Conservation (phyloP, 2,329 filamentous ascomycete species). For the Diaporthe destruens region DNA sequence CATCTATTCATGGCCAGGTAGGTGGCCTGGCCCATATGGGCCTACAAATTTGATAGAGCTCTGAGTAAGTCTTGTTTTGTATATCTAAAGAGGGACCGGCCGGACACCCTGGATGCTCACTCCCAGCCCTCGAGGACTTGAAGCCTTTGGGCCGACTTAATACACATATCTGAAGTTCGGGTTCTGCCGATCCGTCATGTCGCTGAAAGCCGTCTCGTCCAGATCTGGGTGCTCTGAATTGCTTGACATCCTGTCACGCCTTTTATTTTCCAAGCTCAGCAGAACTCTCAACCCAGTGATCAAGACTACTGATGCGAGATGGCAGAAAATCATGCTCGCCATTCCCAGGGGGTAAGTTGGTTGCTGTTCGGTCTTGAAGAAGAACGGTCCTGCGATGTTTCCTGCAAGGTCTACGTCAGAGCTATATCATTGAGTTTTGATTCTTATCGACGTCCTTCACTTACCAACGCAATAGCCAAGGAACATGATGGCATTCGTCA, state of each 20-base stretch:
- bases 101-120: background rate
- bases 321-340: constrained; percentile 71
- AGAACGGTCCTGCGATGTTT: constrained; percentile 72
- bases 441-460: constrained; percentile 40
- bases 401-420: constrained; percentile 68
- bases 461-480: constrained; percentile 42
- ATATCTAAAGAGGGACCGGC: background rate
- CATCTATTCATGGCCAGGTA: no score
- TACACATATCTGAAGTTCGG: constrained; percentile 58
- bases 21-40: no score
- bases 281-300: constrained; percentile 64
- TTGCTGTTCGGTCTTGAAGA: constrained; percentile 68
- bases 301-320: constrained; percentile 61
- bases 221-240: constrained; percentile 43
- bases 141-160: constrained; percentile 40
- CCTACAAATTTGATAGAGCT: background rate
- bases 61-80: background rate
- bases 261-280: constrained; percentile 64
- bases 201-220: constrained; percentile 56
- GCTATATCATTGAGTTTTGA: background rate
- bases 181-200: constrained; percentile 59
- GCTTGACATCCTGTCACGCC: constrained; percentile 56
- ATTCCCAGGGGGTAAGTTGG: constrained; percentile 74
- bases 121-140: background rate
- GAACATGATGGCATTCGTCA: constrained; percentile 39